Conservation (phyloP, 2,329 filamentous ascomycete genomes). For the Paraconiothyrium sp. region DNA sequence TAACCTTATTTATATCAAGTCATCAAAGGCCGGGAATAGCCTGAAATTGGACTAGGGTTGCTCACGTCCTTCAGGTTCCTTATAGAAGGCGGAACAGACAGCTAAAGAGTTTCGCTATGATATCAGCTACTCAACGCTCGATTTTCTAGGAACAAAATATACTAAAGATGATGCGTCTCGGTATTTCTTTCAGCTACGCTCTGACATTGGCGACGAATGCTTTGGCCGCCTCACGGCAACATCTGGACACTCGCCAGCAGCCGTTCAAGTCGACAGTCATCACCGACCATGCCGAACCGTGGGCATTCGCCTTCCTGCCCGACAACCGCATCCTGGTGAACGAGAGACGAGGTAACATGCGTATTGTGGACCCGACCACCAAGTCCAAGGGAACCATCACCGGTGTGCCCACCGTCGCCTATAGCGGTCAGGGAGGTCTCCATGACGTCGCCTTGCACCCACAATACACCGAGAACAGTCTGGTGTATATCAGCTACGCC, state of each 20-base stretch:
- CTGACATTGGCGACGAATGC: slow-evolving; percentile 25
- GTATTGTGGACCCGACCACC: slow-evolving; percentile 25
- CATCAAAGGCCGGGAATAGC: slow-evolving; percentile 20
- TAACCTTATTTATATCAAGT: slow-evolving; percentile 21
- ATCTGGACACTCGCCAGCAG: slow-evolving; percentile 26
- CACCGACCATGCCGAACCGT: slow-evolving; percentile 27
- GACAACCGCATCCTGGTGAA: slow-evolving; percentile 29
- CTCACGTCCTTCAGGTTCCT: slow-evolving; percentile 17
- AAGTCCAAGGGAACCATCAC: slow-evolving; percentile 27
- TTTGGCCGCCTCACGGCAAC: slow-evolving; percentile 28
- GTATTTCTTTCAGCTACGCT: slow-evolving; percentile 25
- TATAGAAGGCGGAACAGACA: slow-evolving; percentile 15
- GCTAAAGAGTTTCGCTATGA: slow-evolving; percentile 6
- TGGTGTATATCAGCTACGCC: slow-evolving; percentile 30
- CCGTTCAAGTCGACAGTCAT: slow-evolving; percentile 28
- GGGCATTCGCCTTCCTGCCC: slow-evolving; percentile 29
- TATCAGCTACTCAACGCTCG: slow-evolving; percentile 14
- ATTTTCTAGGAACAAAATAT: slow-evolving; percentile 19
- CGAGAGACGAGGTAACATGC: slow-evolving; percentile 28
- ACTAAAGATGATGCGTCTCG: slow-evolving; percentile 25
- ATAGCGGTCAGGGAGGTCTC: slow-evolving; percentile 29
- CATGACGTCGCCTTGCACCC: slow-evolving; percentile 29
- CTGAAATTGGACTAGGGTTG: slow-evolving; percentile 21
- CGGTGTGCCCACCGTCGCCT: slow-evolving; percentile 28
- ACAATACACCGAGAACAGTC: slow-evolving; percentile 27